Conservation (phyloP, 73 alveolate genomes). For the Durusdinium trenchii region DNA sequence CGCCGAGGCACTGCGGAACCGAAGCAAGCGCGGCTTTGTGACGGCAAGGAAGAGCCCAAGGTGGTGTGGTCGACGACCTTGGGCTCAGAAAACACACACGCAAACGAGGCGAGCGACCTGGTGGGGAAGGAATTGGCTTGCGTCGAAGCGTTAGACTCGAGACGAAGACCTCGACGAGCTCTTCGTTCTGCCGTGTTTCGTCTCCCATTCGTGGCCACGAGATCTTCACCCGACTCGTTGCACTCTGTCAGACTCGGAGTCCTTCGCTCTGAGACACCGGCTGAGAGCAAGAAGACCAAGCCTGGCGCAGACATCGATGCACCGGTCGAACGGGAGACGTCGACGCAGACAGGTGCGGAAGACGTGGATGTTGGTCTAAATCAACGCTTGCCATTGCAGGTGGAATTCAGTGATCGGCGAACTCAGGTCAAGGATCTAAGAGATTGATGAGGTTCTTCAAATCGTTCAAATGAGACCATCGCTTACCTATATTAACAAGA, state of each 20-base stretch:
- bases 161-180: no score
- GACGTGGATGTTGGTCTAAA: no score
- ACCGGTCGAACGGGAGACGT: not conserved
- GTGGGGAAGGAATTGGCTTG: not conserved
- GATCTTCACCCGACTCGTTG: not conserved
- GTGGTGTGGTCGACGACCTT: not conserved
- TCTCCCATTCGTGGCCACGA: no score
- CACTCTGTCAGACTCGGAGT: not conserved
- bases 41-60: not conserved
- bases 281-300: constrained; percentile 24
- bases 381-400: no score
- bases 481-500: no score
- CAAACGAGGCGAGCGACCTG: not conserved
- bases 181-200: no score
- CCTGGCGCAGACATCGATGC: not conserved
- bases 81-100: not conserved
- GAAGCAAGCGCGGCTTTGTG: not conserved
- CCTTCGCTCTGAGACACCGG: not conserved
- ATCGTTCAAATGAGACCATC: no score
- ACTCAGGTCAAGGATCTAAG: no score
- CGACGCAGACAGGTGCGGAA: no score
- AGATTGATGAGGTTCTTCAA: no score
- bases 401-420: no score
- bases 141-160: not conserved
- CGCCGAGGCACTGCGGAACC: not conserved